Base-by-base conservation (phyloP, 2,329 filamentous ascomycete genomes). In the Furcasterigmium sp. region DNA sequence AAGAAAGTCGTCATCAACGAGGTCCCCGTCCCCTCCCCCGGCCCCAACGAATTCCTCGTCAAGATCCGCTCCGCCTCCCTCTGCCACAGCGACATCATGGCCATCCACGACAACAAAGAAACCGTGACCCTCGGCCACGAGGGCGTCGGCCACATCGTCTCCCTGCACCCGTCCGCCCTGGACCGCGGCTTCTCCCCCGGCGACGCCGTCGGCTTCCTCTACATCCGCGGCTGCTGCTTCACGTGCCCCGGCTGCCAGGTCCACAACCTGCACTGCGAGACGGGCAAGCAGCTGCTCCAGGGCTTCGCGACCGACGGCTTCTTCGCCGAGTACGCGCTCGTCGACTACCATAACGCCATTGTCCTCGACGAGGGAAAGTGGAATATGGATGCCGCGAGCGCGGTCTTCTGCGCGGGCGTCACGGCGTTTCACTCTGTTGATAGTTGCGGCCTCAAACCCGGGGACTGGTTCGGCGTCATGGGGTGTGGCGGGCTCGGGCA, bases 401-500 rank as follows among this genome's bases (percentile, higher is more conserved):
- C 70, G 14, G 50, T 76, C 5, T 72, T 76, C 51, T 75, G 73
- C 48, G 72, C 73, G 1, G 72, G 72, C 2, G 66, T 75, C 39
- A 75, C 72, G 1, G 62, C 63, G 3, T 68, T 64, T 50, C 62
- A 66, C 46, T 59, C 62, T 11, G 56, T 68, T 20, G 60, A 65
- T 42, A 59, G 61, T 44, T 64, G 59, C 39, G 57, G 57, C 13
- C 55, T 64, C 17, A 60, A 55, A 15, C 52, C 57, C 0, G 63
- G 63, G 7, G 54, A 67, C 47, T 66, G 60, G 57, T 57, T 73
- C 23, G 70, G 52, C n/a, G 60, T 72, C 20, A 58, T 71, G 32
- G 68, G 68, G 9, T 64, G 61, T 44, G 69, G 69, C 15, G 68
- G 68, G 10, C 56, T 72, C 14, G 69, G 69, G 8, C 68, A 72